These are phyloP conservation scores for Paramecium pentaurelia DNA, from an alignment of 73 alveolate species.

Conservation along the genomic window DNA sequence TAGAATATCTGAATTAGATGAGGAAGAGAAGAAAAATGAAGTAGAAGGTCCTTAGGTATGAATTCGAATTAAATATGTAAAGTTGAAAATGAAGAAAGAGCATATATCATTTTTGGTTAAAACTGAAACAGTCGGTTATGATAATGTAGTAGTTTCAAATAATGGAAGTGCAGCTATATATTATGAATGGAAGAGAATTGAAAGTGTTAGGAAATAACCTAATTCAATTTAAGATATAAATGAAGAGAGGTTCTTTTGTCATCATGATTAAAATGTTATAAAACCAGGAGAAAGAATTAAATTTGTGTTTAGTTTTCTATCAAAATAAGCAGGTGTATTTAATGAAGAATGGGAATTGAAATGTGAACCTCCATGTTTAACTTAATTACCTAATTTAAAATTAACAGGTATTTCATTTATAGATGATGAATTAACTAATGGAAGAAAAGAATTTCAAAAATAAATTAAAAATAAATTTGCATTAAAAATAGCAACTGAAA, in stretches of 20 bases:
- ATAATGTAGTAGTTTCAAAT: constrained; percentile 71
- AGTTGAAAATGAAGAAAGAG: constrained; percentile 36
- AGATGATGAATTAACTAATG: constrained; percentile 63
- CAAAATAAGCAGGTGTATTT: constrained; percentile 72
- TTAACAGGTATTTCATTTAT: constrained; percentile 73
- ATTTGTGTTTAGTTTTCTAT: constrained; percentile 74
- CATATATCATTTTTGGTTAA: constrained; percentile 47
- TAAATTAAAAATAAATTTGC: constrained; percentile 18
- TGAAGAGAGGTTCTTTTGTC: constrained; percentile 77
- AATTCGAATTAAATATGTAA: not conserved
- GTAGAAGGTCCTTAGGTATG: constrained; percentile 31
- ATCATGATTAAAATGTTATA: constrained; percentile 65
- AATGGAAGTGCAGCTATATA: constrained; percentile 81
- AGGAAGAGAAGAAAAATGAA: not conserved
- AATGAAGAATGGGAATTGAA: constrained; percentile 83
- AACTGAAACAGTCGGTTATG: constrained; percentile 58
- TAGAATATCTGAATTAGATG: not conserved
- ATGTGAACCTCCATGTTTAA: constrained; percentile 73
- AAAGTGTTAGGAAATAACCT: constrained; percentile 65
- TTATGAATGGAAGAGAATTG: constrained; percentile 75
- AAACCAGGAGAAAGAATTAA: constrained; percentile 81
- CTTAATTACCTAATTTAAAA: constrained; percentile 66
- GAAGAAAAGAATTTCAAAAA: constrained; percentile 52
- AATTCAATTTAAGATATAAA: constrained; percentile 69
- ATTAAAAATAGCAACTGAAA: constrained; percentile 58